Evolutionary conservation across 768 basidiomycete species (phyloP), one percentile per base, ranked within the genome.

Genomic region (Boletus huronensis): DNA sequence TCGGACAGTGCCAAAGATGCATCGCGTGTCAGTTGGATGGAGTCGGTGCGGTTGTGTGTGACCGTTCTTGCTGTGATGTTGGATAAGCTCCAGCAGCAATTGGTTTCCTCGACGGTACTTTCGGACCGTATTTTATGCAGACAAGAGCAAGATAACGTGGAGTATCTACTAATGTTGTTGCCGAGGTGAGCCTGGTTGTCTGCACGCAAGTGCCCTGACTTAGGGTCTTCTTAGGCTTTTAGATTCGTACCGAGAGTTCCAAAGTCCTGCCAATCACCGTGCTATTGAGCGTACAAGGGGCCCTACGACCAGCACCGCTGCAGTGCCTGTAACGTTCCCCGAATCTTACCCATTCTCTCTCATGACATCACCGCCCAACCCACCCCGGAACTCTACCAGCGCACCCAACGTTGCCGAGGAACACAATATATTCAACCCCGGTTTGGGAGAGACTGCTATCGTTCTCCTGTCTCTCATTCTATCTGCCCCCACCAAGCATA

Each of bases 311-410:
- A 72, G 77, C 26, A 82, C 84, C 45, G 72, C 84, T 21, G 66
- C 75, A 2, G 67, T 80, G 2, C 94, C 93, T 0, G 84, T 90
- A 41, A 88, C 90, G 1, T 98, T 98, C 73, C 96, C 96, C 0
- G 89, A 93, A 59, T 88, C 94, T 0, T 94, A 98, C 68, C 96
- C 96, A 0, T 94, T 97, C 70, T 86, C 92, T 6, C 77, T 98
- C 19, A 64, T 92, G 25, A 77, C 88, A 0, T 77, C 83, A 31
- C 70, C 86, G 23, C 88, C 90, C 3, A 83, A 83, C 52, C 64
- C 75, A 28, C 74, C 75, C 36, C 73, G 76, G 16, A 76, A 72
- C 47, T 72, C 75, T 17, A 73, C 74, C 51, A 76, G 70, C 52
- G 63, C 70, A n/a, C 70, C 72, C 25, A 70, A 68, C 50, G 64